Percentiles rank a stretch among this genome's conserved stretches.
Evolutionary conservation across 225 moss, liverwort and hornwort genomes (phyloP).

Genomic region (Antitrichia curtipendula): DNA sequence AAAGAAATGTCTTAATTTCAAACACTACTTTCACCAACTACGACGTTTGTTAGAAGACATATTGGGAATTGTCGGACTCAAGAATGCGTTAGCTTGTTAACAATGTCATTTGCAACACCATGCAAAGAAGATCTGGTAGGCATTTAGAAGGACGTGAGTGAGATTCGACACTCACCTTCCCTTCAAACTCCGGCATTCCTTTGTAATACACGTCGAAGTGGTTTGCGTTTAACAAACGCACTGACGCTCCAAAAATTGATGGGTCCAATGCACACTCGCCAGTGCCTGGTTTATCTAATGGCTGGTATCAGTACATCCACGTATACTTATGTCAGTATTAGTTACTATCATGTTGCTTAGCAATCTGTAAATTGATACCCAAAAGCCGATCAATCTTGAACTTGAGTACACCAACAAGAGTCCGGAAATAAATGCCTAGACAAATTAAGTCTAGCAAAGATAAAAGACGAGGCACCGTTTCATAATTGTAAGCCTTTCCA

Average conservation of each 20-base stretch:
- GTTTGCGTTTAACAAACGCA: constrained; percentile 33
- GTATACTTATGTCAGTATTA: background rate
- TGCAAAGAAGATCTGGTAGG: background rate
- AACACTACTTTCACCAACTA: background rate
- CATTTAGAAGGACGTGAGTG: background rate
- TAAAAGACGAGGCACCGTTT: background rate
- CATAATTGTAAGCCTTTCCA: background rate
- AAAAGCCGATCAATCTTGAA: background rate
- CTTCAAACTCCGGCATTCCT: constrained; percentile 40
- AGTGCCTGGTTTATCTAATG: constrained; percentile 15
- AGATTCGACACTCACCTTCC: constrained; percentile 22
- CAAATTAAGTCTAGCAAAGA: background rate
- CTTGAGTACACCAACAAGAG: background rate
- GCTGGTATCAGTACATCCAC: constrained; percentile 12
- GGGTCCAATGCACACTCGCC: constrained; percentile 50
- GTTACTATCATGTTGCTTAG: background rate
- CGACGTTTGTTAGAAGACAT: background rate
- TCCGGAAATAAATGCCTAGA: background rate
- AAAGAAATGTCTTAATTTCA: background rate
- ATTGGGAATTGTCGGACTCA: background rate
- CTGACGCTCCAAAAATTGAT: constrained; percentile 36
- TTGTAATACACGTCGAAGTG: constrained; percentile 44
- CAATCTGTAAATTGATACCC: background rate
- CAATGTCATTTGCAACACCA: background rate
- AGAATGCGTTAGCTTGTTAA: background rate